Evolutionary conservation across 2,329 filamentous ascomycete genomes (phyloP).

Genomic region (Zymoseptoria tritici): DNA sequence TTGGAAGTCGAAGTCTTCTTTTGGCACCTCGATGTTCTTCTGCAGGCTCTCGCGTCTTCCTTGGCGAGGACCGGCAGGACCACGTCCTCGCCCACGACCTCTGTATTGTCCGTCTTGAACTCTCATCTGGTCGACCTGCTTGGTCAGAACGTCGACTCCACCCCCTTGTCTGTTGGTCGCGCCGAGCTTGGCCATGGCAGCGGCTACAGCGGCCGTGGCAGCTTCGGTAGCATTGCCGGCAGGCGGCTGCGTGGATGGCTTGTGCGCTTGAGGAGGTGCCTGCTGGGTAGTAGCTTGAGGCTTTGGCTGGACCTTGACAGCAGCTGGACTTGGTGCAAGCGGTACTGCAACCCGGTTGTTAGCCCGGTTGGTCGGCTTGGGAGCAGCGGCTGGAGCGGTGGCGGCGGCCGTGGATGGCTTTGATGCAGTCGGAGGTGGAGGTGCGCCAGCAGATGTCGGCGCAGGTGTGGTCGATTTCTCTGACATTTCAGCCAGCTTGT

Average conservation of each 20-base stretch:
- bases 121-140: constrained; percentile 71
- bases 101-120: constrained; percentile 25
- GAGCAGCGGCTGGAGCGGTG: constrained; percentile 41
- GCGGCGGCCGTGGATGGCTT: constrained; percentile 58
- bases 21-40: constrained; percentile 70
- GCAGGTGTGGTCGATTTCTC: constrained; percentile 35
- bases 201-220: constrained; percentile 69
- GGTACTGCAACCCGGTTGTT: constrained; percentile 54
- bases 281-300: constrained; percentile 8
- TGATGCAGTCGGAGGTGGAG: constrained; percentile 59
- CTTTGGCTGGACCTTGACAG: constrained; percentile 20
- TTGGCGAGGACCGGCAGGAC: constrained; percentile 35
- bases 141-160: constrained; percentile 60
- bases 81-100: constrained; percentile 43
- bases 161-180: constrained; percentile 22
- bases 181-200: constrained; percentile 69
- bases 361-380: constrained; percentile 35
- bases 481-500: constrained; percentile 31
- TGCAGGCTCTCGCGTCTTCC: constrained; percentile 29
- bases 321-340: constrained; percentile 41
- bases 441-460: constrained; percentile 43
- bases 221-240: constrained; percentile 56
- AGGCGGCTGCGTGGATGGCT: constrained; percentile 12
- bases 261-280: constrained; percentile 6
- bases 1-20: constrained; percentile 88